Evolutionary conservation across 2,329 filamentous ascomycete genomes (phyloP).

Genomic region (Xylariaceae sp.): DNA sequence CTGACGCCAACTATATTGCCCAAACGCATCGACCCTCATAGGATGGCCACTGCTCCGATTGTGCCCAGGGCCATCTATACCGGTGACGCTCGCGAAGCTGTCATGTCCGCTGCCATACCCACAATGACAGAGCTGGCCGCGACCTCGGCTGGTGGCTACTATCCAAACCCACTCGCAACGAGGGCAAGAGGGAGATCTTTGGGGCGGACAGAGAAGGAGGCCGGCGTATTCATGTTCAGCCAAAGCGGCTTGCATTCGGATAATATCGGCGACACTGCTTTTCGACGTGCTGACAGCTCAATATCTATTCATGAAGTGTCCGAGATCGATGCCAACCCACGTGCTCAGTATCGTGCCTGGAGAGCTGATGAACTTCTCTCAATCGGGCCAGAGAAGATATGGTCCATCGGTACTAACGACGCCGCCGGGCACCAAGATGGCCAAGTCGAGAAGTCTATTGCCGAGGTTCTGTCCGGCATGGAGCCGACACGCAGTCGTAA

Average conservation of each 20-base stretch:
- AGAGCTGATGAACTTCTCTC: constrained; percentile 41
- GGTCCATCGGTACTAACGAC: constrained; percentile 57
- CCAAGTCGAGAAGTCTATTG: constrained; percentile 61
- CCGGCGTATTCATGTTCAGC: constrained; percentile 30
- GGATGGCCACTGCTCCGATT: constrained; percentile 25
- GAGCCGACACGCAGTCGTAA: constrained; percentile 64
- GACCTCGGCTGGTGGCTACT: constrained; percentile 32
- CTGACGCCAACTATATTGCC: constrained; percentile 35
- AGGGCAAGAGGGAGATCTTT: constrained; percentile 37
- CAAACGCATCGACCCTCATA: constrained; percentile 30
- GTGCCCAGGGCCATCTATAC: constrained; percentile 8
- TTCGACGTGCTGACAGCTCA: constrained; percentile 21
- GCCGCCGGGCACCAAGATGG: constrained; percentile 47
- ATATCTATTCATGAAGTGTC: constrained; percentile 17
- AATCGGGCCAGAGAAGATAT: constrained; percentile 53
- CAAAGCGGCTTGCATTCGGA: constrained; percentile 20
- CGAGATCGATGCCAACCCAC: constrained; percentile 22
- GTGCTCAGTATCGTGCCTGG: constrained; percentile 33
- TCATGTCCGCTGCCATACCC: constrained; percentile 26
- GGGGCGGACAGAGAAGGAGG: constrained; percentile 41
- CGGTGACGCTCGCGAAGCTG: constrained; percentile 16
- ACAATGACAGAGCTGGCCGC: constrained; percentile 28
- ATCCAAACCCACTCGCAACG: constrained; percentile 31
- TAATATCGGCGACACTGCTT: constrained; percentile 33
- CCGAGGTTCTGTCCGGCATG: constrained; percentile 57